phyloP scores from a whole-genome alignment of 2,329 filamentous ascomycete genomes.

The Calonectria pteridis region DNA sequence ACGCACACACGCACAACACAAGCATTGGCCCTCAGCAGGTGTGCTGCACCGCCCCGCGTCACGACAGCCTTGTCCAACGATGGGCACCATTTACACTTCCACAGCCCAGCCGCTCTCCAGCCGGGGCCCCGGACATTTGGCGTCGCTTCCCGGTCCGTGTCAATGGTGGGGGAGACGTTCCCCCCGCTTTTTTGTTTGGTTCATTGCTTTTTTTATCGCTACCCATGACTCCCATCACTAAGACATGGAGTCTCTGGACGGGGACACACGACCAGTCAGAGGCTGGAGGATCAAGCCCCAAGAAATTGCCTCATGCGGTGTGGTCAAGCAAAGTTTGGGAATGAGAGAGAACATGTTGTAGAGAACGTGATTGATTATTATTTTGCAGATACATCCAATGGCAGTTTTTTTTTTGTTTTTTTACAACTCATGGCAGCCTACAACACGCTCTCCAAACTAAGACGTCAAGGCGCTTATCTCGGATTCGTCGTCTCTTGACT shows the following conservation, averaged over 20 bases:
- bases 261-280: not conserved
- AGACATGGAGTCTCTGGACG: not conserved
- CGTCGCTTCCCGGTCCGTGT: slow-evolving; percentile 26
- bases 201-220: slow-evolving; percentile 34
- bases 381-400: not conserved
- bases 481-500: slow-evolving; percentile 10
- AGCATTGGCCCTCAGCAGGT: not conserved
- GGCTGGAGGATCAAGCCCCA: not conserved
- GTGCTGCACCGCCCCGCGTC: not conserved
- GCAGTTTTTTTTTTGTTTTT: not conserved
- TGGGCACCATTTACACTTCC: not conserved
- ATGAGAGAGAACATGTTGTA: not conserved
- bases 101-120: not conserved
- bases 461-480: slow-evolving; percentile 25
- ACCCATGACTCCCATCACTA: not conserved
- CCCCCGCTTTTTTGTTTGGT: slow-evolving; percentile 20
- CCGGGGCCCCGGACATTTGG: slow-evolving; percentile 34
- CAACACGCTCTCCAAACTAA: not conserved
- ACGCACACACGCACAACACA: slow-evolving; percentile 25
- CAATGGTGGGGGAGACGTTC: slow-evolving; percentile 21
- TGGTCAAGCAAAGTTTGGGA: not conserved
- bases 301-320: not conserved
- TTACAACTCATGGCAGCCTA: not conserved
- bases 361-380: not conserved
- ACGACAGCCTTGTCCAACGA: slow-evolving; percentile 10